Conservation (phyloP, 116 monocot genomes). For the Papilionanthe hybrid region DNA sequence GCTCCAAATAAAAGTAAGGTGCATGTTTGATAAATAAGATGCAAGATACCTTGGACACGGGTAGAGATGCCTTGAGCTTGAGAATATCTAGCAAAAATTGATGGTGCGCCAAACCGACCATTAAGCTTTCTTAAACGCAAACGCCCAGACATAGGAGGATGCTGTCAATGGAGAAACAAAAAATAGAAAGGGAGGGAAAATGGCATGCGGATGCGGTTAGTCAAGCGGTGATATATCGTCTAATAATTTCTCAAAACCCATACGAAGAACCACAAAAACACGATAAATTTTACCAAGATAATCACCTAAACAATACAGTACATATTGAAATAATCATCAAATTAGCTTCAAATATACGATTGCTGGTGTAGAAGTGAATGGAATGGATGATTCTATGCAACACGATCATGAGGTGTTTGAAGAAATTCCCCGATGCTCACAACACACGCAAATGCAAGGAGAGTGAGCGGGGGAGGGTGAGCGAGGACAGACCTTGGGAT, state of each 20-base stretch:
- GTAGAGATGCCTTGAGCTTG: constrained; percentile 52
- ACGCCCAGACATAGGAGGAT: constrained; percentile 1
- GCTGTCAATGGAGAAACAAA: constrained; percentile 1
- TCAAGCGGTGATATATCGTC: neutral
- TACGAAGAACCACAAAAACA: neutral
- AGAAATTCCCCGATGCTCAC: too few relatives aligned
- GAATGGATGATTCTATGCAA: neutral
- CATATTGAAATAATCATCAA: neutral
- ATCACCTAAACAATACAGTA: neutral
- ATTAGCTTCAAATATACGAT: neutral
- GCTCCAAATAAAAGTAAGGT: neutral
- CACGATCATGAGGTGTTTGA: too few relatives aligned
- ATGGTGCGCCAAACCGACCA: constrained; percentile 16
- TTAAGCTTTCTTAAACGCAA: constrained; percentile 15
- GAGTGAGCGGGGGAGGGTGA: neutral
- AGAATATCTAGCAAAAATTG: constrained; percentile 56
- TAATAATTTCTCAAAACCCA: neutral
- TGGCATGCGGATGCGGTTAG: neutral
- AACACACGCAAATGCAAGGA: too few relatives aligned
- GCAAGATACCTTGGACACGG: constrained; percentile 53
- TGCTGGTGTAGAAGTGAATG: neutral
- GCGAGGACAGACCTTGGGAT: constrained; percentile 10
- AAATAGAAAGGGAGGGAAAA: neutral
- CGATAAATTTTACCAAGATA: neutral
- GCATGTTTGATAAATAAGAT: neutral